A percentile compares a stretch with the other conserved stretches of the same genome.
Conservation (phyloP, 371 early-diverging fungal genomes). For the Apophysomyces variabilis region DNA sequence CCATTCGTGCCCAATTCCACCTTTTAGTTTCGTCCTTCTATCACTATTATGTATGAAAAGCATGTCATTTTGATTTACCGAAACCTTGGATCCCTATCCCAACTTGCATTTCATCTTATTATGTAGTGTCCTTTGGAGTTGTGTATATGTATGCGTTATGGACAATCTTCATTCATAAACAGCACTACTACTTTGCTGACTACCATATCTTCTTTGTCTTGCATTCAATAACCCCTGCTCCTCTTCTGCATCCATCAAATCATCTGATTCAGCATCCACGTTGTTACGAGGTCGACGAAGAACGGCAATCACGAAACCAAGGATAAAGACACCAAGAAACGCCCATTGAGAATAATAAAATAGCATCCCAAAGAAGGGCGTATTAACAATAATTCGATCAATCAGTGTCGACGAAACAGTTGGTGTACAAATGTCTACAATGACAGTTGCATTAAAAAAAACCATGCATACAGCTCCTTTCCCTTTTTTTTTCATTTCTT, state of each 20-base stretch:
- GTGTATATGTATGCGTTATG: too few species aligned
- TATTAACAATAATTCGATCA: constrained; percentile 56
- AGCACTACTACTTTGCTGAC: not conserved
- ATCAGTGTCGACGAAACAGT: constrained; percentile 62
- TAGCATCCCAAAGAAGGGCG: constrained; percentile 58
- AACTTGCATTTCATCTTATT: not conserved
- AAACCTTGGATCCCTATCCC: not conserved
- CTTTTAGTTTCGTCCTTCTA: not conserved
- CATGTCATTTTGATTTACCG: not conserved
- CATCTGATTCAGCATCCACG: constrained; percentile 28
- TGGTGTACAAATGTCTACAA: constrained; percentile 63
- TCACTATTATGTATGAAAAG: not conserved
- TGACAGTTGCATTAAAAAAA: constrained; percentile 1
- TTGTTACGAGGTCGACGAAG: constrained; percentile 39
- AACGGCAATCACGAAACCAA: constrained; percentile 42
- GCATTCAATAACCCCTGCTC: constrained; percentile 18
- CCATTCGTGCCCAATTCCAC: not conserved
- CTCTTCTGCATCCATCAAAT: constrained; percentile 27
- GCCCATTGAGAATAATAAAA: constrained; percentile 65
- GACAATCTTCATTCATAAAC: too few species aligned
- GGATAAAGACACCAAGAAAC: constrained; percentile 50
- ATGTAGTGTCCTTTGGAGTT: not conserved
- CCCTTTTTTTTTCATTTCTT: constrained; percentile 8
- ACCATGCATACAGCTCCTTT: not conserved
- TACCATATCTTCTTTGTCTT: constrained; percentile 8